Evolutionary conservation across 192 early-diverging fungal species (phyloP).

Genomic region (Backusella westeae): DNA sequence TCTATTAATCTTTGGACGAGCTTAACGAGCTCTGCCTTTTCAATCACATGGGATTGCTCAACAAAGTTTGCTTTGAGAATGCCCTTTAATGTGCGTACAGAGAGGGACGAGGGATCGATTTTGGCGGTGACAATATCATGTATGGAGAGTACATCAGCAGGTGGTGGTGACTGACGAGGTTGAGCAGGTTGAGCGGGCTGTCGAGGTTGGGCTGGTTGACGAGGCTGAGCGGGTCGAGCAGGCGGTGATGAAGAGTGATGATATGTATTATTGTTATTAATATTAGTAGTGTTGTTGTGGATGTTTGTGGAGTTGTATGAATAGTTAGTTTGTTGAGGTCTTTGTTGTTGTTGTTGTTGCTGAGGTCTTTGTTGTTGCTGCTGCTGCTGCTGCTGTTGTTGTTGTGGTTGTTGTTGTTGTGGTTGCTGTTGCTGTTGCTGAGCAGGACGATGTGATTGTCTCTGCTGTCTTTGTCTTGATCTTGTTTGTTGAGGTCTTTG

Average conservation of each 20-base stretch:
- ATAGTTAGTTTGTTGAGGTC: not conserved
- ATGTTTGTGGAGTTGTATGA: not conserved
- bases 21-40: conserved; percentile 73
- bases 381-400: not conserved
- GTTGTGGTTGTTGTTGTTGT: conserved; percentile 10
- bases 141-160: conserved; percentile 13
- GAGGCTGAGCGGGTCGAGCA: not conserved
- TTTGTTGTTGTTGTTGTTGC: conserved; percentile 1
- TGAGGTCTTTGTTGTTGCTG: conserved; percentile 6
- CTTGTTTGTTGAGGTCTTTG: conserved; percentile 1
- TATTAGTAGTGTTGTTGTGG: not conserved
- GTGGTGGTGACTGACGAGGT: not conserved
- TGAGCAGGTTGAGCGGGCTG: not conserved
- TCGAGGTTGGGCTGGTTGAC: not conserved
- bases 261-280: not conserved
- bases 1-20: conserved; percentile 64
- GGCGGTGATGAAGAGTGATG: not conserved
- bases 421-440: conserved; percentile 6
- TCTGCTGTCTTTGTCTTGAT: not conserved
- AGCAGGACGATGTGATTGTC: not conserved
- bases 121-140: conserved; percentile 39
- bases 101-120: conserved; percentile 53
- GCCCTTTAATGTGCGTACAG: conserved; percentile 66
- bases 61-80: conserved; percentile 66
- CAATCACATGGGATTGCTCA: conserved; percentile 64